phyloP scores from a whole-genome alignment of 2,329 filamentous ascomycete genomes.

The Pseudocercospora crystallina region DNA sequence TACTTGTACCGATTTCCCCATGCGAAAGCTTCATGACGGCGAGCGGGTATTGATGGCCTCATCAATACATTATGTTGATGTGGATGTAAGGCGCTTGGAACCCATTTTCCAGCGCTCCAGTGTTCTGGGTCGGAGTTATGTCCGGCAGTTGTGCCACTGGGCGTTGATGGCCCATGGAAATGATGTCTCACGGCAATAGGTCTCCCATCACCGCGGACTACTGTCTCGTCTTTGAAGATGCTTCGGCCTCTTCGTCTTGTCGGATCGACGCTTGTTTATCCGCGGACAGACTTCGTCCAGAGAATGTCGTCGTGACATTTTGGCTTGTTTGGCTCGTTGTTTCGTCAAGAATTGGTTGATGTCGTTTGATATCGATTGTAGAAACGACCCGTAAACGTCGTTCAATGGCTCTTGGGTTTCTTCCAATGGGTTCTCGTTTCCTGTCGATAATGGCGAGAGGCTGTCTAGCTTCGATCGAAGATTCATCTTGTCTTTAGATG shows the following conservation, averaged over 20 bases:
- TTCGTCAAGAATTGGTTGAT: slow-evolving; percentile 25
- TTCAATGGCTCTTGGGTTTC: slow-evolving; percentile 1
- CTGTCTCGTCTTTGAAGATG: slow-evolving; percentile 4
- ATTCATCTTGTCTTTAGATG: not conserved
- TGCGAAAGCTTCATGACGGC: no score
- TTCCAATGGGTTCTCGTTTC: no score
- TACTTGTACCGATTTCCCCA: no score
- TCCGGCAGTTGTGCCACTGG: no score
- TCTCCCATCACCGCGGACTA: slow-evolving; percentile 1
- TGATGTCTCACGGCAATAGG: not conserved
- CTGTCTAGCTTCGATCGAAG: not conserved
- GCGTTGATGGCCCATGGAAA: no score
- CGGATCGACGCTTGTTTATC: slow-evolving; percentile 6
- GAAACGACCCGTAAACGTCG: slow-evolving; percentile 28
- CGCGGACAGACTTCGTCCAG: not conserved
- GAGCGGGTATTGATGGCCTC: no score
- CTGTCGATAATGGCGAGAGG: not conserved
- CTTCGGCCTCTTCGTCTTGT: slow-evolving; percentile 9
- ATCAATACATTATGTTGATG: no score
- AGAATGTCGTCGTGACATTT: not conserved
- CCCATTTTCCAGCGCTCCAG: no score
- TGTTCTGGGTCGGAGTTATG: no score
- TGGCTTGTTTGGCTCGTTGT: slow-evolving; percentile 4
- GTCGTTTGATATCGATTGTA: slow-evolving; percentile 29
- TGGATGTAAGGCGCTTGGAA: no score